Conservation (phyloP, 495 filamentous ascomycete genomes). For the Neurospora intermedia region DNA sequence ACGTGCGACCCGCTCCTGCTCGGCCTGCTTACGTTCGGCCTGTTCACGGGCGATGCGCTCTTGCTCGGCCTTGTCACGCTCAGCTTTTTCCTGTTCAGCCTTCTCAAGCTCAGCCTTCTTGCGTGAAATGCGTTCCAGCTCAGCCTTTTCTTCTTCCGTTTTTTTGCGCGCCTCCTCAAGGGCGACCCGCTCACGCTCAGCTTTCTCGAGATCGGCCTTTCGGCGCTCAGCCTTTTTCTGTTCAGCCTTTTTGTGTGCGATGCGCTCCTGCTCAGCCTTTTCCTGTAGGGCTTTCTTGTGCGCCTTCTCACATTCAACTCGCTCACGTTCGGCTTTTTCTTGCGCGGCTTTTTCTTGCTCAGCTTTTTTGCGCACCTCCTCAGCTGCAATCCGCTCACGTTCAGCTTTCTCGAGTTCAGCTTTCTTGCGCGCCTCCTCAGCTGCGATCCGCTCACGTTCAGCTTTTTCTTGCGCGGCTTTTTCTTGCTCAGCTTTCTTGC, state of each 20-base stretch:
- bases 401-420: neutral
- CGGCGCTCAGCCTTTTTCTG: neutral
- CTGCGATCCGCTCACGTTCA: too few species aligned
- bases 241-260: neutral
- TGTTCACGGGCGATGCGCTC: neutral
- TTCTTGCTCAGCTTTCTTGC: neutral
- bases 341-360: too few species aligned
- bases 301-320: neutral
- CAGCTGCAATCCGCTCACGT: neutral
- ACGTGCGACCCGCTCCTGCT: neutral
- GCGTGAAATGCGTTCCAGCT: neutral
- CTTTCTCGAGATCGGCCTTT: neutral
- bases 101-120: neutral
- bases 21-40: neutral
- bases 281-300: neutral
- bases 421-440: neutral
- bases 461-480: too few species aligned
- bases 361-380: neutral
- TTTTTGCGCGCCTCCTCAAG: neutral
- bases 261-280: neutral
- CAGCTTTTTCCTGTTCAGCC: too few species aligned
- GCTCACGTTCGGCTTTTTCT: too few species aligned
- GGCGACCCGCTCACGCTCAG: neutral
- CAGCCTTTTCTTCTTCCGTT: neutral
- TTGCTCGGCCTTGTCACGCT: neutral